Conservation (phyloP, 371 early-diverging fungal genomes). For the Mucor racemosus region DNA sequence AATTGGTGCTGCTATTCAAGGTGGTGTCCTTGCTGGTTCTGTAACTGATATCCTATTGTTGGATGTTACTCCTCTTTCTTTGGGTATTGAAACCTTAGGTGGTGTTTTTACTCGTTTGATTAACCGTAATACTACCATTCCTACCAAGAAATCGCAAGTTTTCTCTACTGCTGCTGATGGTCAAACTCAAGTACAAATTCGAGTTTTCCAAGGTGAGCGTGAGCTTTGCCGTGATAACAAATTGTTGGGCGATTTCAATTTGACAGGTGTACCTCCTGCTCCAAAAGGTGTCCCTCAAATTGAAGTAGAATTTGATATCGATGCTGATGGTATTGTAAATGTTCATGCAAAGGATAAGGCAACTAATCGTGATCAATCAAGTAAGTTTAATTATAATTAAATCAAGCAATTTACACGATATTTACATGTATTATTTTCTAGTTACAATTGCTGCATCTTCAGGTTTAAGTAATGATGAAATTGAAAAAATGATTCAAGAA, state of each 20-base stretch:
- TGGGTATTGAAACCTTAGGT: slow-evolving; percentile 95
- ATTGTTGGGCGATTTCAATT: slow-evolving; percentile 92
- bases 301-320: slow-evolving; percentile 94
- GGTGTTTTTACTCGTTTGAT: slow-evolving; percentile 96
- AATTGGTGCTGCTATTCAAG: slow-evolving; percentile 98
- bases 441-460: slow-evolving; percentile 92
- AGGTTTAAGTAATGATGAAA: slow-evolving; percentile 89
- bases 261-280: slow-evolving; percentile 78
- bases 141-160: slow-evolving; percentile 95
- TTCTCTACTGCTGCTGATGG: slow-evolving; percentile 98
- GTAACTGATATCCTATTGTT: slow-evolving; percentile 90
- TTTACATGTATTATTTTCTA: slow-evolving; percentile 1
- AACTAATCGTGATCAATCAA: slow-evolving; percentile 87
- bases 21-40: slow-evolving; percentile 90
- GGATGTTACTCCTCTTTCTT: slow-evolving; percentile 96
- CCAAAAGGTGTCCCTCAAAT: slow-evolving; percentile 88
- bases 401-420: background rate
- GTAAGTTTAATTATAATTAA: slow-evolving; percentile 24
- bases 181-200: slow-evolving; percentile 95
- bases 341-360: slow-evolving; percentile 94
- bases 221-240: slow-evolving; percentile 94
- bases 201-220: slow-evolving; percentile 98
- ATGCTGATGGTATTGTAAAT: slow-evolving; percentile 96
- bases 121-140: slow-evolving; percentile 96
- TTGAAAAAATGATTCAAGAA: slow-evolving; percentile 88